phyloP scores from a whole-genome alignment of 2,329 filamentous ascomycete genomes.

The Cladobotryum mycophilum region DNA sequence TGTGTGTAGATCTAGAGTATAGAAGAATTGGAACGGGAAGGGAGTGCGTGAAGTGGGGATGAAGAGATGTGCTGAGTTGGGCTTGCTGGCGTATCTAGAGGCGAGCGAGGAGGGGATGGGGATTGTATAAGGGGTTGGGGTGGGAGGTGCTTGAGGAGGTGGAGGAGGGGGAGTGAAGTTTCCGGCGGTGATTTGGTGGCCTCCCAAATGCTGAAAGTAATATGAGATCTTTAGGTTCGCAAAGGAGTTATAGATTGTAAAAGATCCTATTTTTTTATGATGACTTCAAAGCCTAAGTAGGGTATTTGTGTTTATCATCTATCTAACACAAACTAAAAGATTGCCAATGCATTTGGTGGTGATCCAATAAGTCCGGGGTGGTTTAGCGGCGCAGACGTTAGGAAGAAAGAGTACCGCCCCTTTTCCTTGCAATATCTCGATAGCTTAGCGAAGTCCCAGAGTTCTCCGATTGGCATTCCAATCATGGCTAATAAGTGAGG shows the following conservation, averaged over 20 bases:
- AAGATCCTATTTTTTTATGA: too few relatives aligned
- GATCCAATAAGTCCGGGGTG: conserved; percentile 45
- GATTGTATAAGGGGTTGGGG: conserved; percentile 9
- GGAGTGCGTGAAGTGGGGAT: not conserved
- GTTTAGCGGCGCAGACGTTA: conserved; percentile 55
- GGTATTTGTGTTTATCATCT: too few relatives aligned
- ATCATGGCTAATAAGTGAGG: conserved; percentile 44
- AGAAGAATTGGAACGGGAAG: conserved; percentile 1
- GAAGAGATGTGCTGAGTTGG: conserved; percentile 10
- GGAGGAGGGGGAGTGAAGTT: not conserved
- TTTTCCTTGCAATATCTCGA: conserved; percentile 46
- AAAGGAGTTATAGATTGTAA: not conserved
- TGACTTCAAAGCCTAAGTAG: too few relatives aligned
- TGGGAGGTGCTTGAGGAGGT: conserved; percentile 1
- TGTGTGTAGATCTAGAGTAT: conserved; percentile 8
- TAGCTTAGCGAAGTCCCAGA: conserved; percentile 50
- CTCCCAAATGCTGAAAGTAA: not conserved
- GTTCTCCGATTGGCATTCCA: conserved; percentile 49
- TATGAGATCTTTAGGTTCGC: not conserved
- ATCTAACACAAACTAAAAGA: conserved; percentile 27
- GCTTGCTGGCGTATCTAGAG: conserved; percentile 11
- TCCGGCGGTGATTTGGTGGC: conserved; percentile 12
- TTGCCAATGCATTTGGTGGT: conserved; percentile 43
- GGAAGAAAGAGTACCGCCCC: conserved; percentile 53
- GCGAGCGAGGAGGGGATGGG: conserved; percentile 10